These are phyloP conservation scores for Debaryomyces udenii DNA, from an alignment of 1,139 yeast genomes.

Conservation along the genomic window DNA sequence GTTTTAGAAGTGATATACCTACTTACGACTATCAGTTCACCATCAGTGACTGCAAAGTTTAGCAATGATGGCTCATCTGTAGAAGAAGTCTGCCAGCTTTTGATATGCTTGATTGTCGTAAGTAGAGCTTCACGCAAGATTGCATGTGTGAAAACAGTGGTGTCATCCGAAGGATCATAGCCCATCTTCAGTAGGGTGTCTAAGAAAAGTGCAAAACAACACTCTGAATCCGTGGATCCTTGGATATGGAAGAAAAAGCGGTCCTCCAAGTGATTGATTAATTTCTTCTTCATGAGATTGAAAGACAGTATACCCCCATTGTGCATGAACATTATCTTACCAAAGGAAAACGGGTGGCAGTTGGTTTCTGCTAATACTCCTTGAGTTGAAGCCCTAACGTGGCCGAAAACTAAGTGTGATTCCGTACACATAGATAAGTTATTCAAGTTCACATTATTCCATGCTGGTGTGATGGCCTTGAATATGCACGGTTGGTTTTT, in stretches of 20 bases:
- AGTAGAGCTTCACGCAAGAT: constrained; percentile 69
- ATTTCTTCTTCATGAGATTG: constrained; percentile 66
- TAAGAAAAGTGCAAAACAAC: constrained; percentile 86
- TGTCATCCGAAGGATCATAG: constrained; percentile 56
- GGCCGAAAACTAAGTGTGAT: constrained; percentile 85
- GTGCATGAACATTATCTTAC: constrained; percentile 93
- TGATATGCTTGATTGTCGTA: constrained; percentile 71
- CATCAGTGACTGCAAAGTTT: constrained; percentile 95
- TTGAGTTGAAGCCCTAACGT: constrained; percentile 93
- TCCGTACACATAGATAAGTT: constrained; percentile 85
- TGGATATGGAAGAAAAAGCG: constrained; percentile 78
- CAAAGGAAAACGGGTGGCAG: constrained; percentile 92
- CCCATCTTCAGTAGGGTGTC: constrained; percentile 81
- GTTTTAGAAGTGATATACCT: constrained; percentile 86
- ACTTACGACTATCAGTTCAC: constrained; percentile 82
- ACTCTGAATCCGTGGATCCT: constrained; percentile 95
- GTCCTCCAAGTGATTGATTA: constrained; percentile 75
- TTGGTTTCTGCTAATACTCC: constrained; percentile 93
- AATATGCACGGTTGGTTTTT: constrained; percentile 58
- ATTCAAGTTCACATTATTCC: constrained; percentile 92
- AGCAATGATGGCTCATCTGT: constrained; percentile 77
- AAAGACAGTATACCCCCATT: constrained; percentile 89
- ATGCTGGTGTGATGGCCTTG: constrained; percentile 95
- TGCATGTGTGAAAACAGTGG: constrained; percentile 49
- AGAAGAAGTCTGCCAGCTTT: constrained; percentile 58